phyloP scores from a whole-genome alignment of 2,329 filamentous ascomycete species.

The Cladorrhinum sp. region DNA sequence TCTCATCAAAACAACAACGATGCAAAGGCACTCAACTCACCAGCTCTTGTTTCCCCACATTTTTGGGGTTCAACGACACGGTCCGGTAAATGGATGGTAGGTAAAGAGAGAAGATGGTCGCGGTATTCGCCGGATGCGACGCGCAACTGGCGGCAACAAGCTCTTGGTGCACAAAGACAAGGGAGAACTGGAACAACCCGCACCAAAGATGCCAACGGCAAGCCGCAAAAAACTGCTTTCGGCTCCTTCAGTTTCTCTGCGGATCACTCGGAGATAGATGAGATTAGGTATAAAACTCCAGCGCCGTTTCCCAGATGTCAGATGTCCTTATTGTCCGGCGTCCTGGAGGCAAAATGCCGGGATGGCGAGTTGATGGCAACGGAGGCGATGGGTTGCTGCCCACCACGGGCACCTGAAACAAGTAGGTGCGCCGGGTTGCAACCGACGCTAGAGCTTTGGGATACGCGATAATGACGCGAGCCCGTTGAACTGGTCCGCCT shows the following conservation, averaged over 20 bases:
- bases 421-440: conserved; percentile 12
- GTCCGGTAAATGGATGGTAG: background rate
- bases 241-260: background rate
- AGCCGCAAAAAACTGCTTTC: background rate
- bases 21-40: background rate
- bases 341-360: background rate
- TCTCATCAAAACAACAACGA: background rate
- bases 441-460: conserved; percentile 13
- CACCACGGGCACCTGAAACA: conserved; percentile 11
- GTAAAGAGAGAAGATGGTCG: background rate
- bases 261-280: background rate
- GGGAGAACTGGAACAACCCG: background rate
- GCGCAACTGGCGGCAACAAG: conserved; percentile 8
- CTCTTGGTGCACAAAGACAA: conserved; percentile 11
- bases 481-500: conserved; percentile 5
- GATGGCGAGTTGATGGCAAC: conserved; percentile 3
- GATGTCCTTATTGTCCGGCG: background rate
- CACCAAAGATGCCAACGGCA: conserved; percentile 2
- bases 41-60: background rate
- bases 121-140: conserved; percentile 13
- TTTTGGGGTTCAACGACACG: background rate
- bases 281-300: background rate
- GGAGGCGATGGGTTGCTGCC: background rate
- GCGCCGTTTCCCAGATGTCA: background rate
- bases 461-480: conserved; percentile 28